Evolutionary conservation across 2,329 filamentous ascomycete species (phyloP).

Genomic region (Claviceps pazoutovae): DNA sequence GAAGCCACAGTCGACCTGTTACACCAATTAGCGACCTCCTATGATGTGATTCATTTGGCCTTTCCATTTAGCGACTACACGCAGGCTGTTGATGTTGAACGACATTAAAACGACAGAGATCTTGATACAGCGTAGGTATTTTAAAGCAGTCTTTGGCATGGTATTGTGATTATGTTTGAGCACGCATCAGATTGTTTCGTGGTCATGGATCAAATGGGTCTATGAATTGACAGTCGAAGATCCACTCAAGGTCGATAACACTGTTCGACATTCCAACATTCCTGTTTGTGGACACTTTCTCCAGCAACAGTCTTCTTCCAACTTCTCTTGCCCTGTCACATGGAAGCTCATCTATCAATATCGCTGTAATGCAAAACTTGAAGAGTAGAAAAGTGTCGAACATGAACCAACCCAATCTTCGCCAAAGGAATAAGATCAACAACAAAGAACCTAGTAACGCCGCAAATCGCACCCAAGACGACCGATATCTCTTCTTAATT

Average conservation of each 20-base stretch:
- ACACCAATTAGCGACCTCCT: slow-evolving; percentile 26
- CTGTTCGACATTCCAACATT: not conserved
- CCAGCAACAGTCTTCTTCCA: not conserved
- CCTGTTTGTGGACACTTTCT: not conserved
- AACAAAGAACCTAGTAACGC: not conserved
- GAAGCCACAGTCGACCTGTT: slow-evolving; percentile 36
- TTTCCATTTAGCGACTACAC: not conserved
- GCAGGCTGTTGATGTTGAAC: not conserved
- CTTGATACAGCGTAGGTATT: not conserved
- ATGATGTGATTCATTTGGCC: not conserved
- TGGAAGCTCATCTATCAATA: not conserved
- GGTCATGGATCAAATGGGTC: not conserved
- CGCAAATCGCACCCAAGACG: not conserved
- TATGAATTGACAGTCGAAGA: too few species aligned
- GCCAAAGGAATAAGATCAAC: not conserved
- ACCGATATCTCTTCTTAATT: not conserved
- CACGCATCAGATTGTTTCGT: not conserved
- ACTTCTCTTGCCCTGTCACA: not conserved
- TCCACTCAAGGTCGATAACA: not conserved
- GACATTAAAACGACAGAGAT: not conserved
- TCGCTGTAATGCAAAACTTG: not conserved
- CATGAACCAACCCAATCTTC: not conserved
- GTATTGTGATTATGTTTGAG: not conserved
- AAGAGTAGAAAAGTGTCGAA: not conserved
- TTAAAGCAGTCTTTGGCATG: not conserved